phyloP scores from a whole-genome alignment of 2,329 filamentous ascomycete species.

The Pseudocercospora ulei region DNA sequence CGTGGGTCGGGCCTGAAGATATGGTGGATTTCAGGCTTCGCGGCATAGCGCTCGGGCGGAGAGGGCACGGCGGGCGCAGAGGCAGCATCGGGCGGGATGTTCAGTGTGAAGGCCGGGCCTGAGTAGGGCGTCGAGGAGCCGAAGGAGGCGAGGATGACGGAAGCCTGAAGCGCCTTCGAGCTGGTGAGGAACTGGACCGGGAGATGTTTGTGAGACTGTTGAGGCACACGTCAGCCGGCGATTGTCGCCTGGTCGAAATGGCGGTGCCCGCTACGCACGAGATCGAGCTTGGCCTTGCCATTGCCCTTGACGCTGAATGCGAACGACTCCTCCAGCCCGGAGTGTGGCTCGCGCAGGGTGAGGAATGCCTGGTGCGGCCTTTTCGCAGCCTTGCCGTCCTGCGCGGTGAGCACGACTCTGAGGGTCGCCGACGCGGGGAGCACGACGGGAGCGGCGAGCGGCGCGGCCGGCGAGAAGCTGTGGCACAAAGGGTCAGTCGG shows the following conservation, averaged over 20 bases:
- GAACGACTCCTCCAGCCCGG: constrained; percentile 78
- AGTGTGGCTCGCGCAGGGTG: constrained; percentile 61
- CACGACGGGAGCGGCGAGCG: constrained; percentile 45
- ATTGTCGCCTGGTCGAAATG: too few species aligned
- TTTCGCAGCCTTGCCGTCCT: constrained; percentile 67
- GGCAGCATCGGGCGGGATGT: constrained; percentile 55
- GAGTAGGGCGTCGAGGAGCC: constrained; percentile 61
- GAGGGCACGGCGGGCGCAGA: constrained; percentile 52
- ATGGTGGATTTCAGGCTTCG: constrained; percentile 77
- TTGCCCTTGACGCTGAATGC: constrained; percentile 73
- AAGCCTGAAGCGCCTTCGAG: constrained; percentile 61
- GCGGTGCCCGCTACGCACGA: constrained; percentile 52
- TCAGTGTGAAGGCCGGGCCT: constrained; percentile 61
- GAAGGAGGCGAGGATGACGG: constrained; percentile 76
- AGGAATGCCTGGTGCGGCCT: constrained; percentile 92
- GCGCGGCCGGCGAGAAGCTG: constrained; percentile 11
- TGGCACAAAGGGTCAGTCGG: constrained; percentile 2
- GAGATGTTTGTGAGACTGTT: constrained; percentile 76
- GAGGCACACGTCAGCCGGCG: constrained; percentile 25
- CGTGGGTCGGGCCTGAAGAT: constrained; percentile 71
- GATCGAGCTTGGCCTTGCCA: constrained; percentile 73
- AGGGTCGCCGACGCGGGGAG: constrained; percentile 57
- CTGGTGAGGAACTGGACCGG: constrained; percentile 69
- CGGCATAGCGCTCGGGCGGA: constrained; percentile 69
- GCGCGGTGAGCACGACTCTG: constrained; percentile 71